Conservation (phyloP, 2,329 filamentous ascomycete species). For the Pezicula neosporulosa region DNA sequence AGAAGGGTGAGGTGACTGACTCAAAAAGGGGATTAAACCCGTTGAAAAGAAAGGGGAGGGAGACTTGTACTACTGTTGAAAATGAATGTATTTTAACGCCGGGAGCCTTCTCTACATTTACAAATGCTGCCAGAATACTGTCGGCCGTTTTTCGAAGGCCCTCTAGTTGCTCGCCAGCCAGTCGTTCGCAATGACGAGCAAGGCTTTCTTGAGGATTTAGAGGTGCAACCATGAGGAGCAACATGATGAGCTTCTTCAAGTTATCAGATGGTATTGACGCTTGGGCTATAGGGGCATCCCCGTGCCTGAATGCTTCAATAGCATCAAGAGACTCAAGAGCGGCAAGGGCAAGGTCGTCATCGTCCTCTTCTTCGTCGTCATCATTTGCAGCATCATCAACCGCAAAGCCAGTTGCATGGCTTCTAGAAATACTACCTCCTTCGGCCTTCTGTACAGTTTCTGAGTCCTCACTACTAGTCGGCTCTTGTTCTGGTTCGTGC, state of each 20-base stretch:
- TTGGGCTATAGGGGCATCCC: constrained; percentile 49
- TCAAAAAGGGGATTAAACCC: constrained; percentile 69
- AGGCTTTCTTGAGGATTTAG: constrained; percentile 62
- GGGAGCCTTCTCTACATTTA: constrained; percentile 59
- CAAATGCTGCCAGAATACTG: constrained; percentile 62
- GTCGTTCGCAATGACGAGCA: constrained; percentile 54
- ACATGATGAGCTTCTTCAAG: constrained; percentile 65
- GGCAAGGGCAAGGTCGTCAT: constrained; percentile 64
- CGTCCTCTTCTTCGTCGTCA: constrained; percentile 43
- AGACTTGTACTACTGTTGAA: constrained; percentile 53
- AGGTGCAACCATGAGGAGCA: constrained; percentile 65
- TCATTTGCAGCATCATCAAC: constrained; percentile 37
- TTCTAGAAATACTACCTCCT: constrained; percentile 28
- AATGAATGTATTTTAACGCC: constrained; percentile 62
- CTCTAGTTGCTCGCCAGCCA: constrained; percentile 52
- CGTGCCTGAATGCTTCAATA: constrained; percentile 55
- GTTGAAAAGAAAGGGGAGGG: constrained; percentile 64
- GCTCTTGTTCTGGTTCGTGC: constrained; percentile 11
- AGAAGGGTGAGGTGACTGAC: constrained; percentile 21
- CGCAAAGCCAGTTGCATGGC: constrained; percentile 30
- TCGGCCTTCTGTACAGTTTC: constrained; percentile 29
- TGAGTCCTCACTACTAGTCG: not conserved
- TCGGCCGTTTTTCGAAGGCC: constrained; percentile 60
- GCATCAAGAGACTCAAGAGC: constrained; percentile 67
- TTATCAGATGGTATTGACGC: constrained; percentile 73